Base-by-base conservation (phyloP, 2,329 filamentous ascomycete genomes). In the Didymella lethalis region DNA sequence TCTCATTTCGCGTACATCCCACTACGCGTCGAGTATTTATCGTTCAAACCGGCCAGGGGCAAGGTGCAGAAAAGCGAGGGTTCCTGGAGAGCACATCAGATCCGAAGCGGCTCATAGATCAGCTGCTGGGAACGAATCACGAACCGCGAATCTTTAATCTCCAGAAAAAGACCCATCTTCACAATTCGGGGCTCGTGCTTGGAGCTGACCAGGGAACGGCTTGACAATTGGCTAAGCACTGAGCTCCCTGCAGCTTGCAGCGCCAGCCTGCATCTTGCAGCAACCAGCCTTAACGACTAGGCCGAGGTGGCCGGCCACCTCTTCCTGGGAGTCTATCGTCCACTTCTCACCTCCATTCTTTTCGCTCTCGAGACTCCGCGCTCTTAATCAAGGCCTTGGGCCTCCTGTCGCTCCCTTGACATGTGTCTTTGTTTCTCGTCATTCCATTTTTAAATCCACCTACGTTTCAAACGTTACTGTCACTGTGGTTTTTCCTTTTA, bases 341-440 rank as follows among this genome's bases (percentile, higher is more conserved):
- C 70, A 71, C 65, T 74, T 68, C 66, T 65, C 67, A 55, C 72
- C 70, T 67, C 64, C 64, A 56, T 60, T 65, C 64, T 60, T 63
- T 64, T 65, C 59, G 63, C 64, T 65, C 65, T 62, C 67, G 59
- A 71, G 68, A 63, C 64, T 61, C 65, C 14, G 36, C 36, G 36
- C 36, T 40, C 36, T 40, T 74, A 71, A 74, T 75, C 32, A 36
- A 36, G 74, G 73, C 72, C 70, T 64, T 23, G 69, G 69, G 64
- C 70, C 71, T 61, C 64, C 48, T 62, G 71, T 73, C 71, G 63
- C 69, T 76, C 74, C 66, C 74, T 75, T 67, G 70, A 64, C 69
- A 67, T 76, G 67, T 74, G 64, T 72, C 36, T 59, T 63, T 72
- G 64, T 74, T 73, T 74, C 65, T 69, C 57, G 70, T 74, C 70